Evolutionary conservation across 441 rosid genomes (phyloP).

Genomic region (Hura crepitans): DNA sequence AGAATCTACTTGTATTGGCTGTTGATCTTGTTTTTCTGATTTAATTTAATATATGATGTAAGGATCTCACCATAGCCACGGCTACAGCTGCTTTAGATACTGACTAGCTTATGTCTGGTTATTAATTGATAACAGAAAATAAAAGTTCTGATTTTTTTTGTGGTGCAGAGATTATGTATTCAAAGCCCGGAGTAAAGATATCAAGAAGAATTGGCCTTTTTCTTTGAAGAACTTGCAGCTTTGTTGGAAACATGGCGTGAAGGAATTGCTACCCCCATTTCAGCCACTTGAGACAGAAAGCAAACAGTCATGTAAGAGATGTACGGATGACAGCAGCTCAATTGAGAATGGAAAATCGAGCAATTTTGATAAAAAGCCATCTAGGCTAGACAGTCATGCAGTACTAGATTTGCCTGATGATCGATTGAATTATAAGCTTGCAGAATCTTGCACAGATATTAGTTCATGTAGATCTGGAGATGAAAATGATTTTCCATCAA

Average conservation of each 20-base stretch:
- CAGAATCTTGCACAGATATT: slow-evolving; percentile 34
- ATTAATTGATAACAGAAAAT: neutral
- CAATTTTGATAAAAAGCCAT: slow-evolving; percentile 31
- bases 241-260: slow-evolving; percentile 80
- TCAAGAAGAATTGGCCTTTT: slow-evolving; percentile 92
- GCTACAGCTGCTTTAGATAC: slow-evolving; percentile 2
- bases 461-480: slow-evolving; percentile 49
- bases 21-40: slow-evolving; percentile 21
- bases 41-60: slow-evolving; percentile 14
- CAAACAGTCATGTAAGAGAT: slow-evolving; percentile 35
- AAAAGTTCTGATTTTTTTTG: slow-evolving; percentile 12
- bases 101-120: neutral
- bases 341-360: slow-evolving; percentile 27
- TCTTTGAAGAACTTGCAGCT: slow-evolving; percentile 65
- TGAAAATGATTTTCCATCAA: slow-evolving; percentile 58
- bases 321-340: slow-evolving; percentile 35
- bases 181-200: slow-evolving; percentile 60
- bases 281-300: slow-evolving; percentile 43
- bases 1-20: slow-evolving; percentile 18
- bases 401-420: slow-evolving; percentile 29
- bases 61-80: slow-evolving; percentile 5
- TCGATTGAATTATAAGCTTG: slow-evolving; percentile 27
- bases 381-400: slow-evolving; percentile 27
- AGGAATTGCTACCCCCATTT: slow-evolving; percentile 82
- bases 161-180: slow-evolving; percentile 86